Conservation (phyloP, 805 yeast species). For the Metschnikowia arizonensis region DNA sequence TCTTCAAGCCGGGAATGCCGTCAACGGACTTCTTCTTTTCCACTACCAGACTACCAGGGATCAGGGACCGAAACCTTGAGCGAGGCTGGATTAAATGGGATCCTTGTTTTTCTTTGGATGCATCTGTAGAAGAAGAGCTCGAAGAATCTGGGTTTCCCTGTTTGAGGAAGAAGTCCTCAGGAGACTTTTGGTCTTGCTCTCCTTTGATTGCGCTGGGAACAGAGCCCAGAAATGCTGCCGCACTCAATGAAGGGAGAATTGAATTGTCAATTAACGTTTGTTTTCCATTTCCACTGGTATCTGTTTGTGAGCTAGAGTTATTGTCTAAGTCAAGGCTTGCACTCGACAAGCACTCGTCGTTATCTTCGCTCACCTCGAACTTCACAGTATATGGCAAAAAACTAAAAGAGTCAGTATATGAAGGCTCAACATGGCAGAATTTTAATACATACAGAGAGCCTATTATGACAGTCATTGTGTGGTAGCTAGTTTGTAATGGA, state of each 20-base stretch:
- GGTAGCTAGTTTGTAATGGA: slow-evolving; percentile 1
- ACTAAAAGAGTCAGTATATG: slow-evolving; percentile 31
- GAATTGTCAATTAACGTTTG: slow-evolving; percentile 19
- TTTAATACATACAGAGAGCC: slow-evolving; percentile 57
- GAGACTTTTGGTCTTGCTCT: slow-evolving; percentile 30
- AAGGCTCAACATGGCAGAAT: neutral
- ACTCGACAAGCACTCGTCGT: slow-evolving; percentile 6
- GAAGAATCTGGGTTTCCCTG: slow-evolving; percentile 22
- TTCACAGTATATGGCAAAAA: slow-evolving; percentile 77
- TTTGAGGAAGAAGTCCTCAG: slow-evolving; percentile 50
- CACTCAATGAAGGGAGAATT: slow-evolving; percentile 35
- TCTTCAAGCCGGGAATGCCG: slow-evolving; percentile 35
- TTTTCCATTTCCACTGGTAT: neutral
- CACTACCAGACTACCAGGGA: slow-evolving; percentile 31
- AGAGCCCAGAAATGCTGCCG: slow-evolving; percentile 24
- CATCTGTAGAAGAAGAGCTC: slow-evolving; percentile 19
- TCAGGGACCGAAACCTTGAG: slow-evolving; percentile 31
- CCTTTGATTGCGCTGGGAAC: slow-evolving; percentile 20
- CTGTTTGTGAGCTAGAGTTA: neutral
- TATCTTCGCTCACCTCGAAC: slow-evolving; percentile 38
- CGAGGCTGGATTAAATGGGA: slow-evolving; percentile 44
- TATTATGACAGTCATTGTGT: slow-evolving; percentile 58
- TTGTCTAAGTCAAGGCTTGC: neutral
- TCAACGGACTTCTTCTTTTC: slow-evolving; percentile 33
- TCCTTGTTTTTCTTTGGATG: slow-evolving; percentile 23